Conservation (phyloP, 176 grass and related monocot genomes). For the Miscanthus lutarioriparius region DNA sequence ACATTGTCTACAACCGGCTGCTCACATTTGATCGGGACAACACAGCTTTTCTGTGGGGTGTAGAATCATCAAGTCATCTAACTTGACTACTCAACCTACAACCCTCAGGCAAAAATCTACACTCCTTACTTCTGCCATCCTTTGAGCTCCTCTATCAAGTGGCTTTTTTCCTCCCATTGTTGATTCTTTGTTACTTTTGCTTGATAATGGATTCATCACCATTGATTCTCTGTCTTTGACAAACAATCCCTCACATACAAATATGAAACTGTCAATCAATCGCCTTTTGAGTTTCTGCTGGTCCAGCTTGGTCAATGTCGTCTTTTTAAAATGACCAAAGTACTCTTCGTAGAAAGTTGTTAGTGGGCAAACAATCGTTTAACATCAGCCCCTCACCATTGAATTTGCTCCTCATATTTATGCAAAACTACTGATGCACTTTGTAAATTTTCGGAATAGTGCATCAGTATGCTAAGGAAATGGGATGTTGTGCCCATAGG, state of each 20-base stretch:
- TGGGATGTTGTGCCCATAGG: not conserved
- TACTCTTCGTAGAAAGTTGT: not conserved
- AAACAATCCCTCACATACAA: not conserved
- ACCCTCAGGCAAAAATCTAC: not conserved
- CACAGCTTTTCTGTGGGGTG: not conserved
- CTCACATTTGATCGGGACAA: no score
- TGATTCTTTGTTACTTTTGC: slow-evolving; percentile 1
- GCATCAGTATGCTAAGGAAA: not conserved
- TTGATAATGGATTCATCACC: not conserved
- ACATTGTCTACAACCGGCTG: no score
- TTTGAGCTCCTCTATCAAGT: not conserved
- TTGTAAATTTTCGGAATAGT: not conserved
- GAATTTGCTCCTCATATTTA: not conserved
- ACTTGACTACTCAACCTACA: not conserved
- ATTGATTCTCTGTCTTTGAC: not conserved
- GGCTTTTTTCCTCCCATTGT: not conserved
- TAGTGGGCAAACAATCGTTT: not conserved
- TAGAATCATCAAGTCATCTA: not conserved
- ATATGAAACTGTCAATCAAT: not conserved
- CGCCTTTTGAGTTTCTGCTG: not conserved
- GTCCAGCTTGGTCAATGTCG: not conserved
- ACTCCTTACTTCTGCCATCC: not conserved
- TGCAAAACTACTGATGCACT: not conserved
- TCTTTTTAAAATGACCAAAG: not conserved
- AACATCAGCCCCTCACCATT: not conserved